Evolutionary conservation across 768 basidiomycete genomes (phyloP), one percentile per base, ranked within the genome.

Genomic region (Gloeopeniophorella convolvens): DNA sequence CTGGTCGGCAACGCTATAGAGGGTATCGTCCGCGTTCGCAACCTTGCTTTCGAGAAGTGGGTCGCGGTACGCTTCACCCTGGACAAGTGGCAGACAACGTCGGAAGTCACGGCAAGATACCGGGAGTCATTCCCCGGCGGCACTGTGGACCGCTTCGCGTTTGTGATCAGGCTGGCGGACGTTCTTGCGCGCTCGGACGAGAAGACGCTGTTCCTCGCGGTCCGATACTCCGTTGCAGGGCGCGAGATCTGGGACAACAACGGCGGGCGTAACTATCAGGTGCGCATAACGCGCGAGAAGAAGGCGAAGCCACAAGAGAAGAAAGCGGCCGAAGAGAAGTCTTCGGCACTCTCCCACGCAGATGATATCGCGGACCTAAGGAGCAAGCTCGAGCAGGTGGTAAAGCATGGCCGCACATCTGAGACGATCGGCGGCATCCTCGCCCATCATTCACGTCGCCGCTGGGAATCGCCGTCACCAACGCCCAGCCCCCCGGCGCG

Each of bases 171-270:
- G 53, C 69, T 99, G 10, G 79, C 80, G 54, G 93, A 96, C 62
- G 70, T 92, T 41, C 69, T 92, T 57, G 70, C 76, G 33, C 72
- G 82, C 31, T 83, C 87, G 56, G 89, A 89, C 64, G 89, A 85
- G 45, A 92, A 90, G 74, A 85, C 80, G 21, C 72, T 99, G 60
- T 74, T 82, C 55, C 63, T 96, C 37, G 90, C 89, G 2, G 67
- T 97, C 39, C 72, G 89, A 46, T 92, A 86, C 60, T 65, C 70
- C 11, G 79, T 83, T 21, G 79, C 69, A 4, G 87, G 86, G 0
- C 68, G 72, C 57, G 93, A 97, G 65, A 77, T 85, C 50, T 97
- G 95, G 95, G 95, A 98, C 66, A 94, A 89, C 70, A 95, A 96
- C 62, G 63, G 59, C 21, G 83, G 85, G 2, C 64, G 72, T 46